A percentile compares a stretch with the other conserved stretches of the same genome.
phyloP scores from a whole-genome alignment of 305 asterid genomes.

The Withania somnifera region DNA sequence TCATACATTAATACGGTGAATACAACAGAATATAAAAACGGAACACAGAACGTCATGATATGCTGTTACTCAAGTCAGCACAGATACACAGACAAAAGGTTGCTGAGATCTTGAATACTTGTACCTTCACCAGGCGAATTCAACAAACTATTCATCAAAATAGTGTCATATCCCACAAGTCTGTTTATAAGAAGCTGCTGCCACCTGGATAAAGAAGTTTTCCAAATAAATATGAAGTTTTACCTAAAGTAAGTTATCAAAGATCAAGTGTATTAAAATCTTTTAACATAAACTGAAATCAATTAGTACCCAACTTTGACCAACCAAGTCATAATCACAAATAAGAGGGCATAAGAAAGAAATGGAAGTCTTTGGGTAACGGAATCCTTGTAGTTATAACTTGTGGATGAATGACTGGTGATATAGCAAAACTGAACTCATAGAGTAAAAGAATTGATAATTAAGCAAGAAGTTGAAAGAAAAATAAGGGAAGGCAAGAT shows the following conservation, averaged over 20 bases:
- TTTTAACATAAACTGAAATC: neutral
- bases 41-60: neutral
- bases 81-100: neutral
- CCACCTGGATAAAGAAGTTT: constrained; percentile 61
- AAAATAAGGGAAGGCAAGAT: neutral
- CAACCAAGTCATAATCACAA: neutral
- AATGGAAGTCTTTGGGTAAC: neutral
- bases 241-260: neutral
- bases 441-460: neutral
- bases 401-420: neutral
- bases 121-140: constrained; percentile 88
- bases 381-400: neutral
- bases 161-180: constrained; percentile 95
- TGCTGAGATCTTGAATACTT: constrained; percentile 9
- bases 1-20: too few relatives aligned
- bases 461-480: constrained; percentile 12
- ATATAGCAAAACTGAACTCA: neutral
- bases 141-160: constrained; percentile 92
- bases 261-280: neutral
- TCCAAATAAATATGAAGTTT: neutral
- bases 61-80: neutral
- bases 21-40: neutral
- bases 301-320: neutral
- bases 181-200: constrained; percentile 97
- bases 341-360: neutral